Percentiles rank a stretch among this genome's conserved stretches.
Conservation (phyloP, 768 basidiomycete genomes). For the Leccinum longicurvipes region DNA sequence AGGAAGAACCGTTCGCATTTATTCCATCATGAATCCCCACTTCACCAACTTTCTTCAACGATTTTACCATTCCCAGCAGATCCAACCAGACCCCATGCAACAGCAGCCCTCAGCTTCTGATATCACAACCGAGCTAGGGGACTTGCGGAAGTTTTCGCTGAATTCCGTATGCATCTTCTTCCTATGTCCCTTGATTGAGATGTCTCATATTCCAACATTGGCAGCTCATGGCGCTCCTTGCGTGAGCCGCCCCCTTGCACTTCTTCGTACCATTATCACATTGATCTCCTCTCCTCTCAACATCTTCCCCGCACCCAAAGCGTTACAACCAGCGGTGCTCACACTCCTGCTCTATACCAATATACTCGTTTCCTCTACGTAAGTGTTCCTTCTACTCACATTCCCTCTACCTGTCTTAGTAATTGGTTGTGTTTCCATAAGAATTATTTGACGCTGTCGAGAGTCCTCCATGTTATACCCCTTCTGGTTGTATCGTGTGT, state of each 20-base stretch:
- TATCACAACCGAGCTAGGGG: conserved; percentile 9
- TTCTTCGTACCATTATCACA: neutral
- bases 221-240: conserved; percentile 17
- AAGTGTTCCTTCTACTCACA: neutral
- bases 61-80: neutral
- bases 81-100: neutral
- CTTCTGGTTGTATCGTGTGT: conserved; percentile 10
- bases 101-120: neutral
- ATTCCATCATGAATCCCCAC: too few species aligned
- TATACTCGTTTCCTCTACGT: conserved; percentile 13
- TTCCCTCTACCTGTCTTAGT: neutral
- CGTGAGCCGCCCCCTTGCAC: conserved; percentile 5
- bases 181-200: neutral
- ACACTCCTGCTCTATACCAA: conserved; percentile 24
- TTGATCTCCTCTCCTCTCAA: neutral
- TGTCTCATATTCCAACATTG: neutral
- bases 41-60: neutral
- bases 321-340: conserved; percentile 5
- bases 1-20: too few species aligned
- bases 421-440: neutral
- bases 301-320: conserved; percentile 7
- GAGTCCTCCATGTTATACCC: conserved; percentile 18
- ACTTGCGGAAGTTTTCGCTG: conserved; percentile 14
- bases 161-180: conserved; percentile 7
- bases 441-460: conserved; percentile 6